Base-by-base conservation (phyloP, 2,329 filamentous ascomycete species). In the Emergomyces pasteurianus region DNA sequence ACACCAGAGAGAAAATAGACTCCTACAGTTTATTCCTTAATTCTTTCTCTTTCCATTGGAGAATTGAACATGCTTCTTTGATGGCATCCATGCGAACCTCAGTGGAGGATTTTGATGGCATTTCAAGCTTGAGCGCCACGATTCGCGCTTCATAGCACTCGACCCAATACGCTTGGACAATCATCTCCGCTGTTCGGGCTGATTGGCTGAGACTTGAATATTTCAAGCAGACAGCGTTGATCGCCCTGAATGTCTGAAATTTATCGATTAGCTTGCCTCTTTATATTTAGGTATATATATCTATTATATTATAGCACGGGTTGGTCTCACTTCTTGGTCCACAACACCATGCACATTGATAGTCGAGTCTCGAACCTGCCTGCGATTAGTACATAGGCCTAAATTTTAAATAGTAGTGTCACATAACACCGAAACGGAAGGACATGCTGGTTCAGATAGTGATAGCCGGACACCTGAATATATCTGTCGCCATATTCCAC, bases 1-100 rank as follows among this genome's bases (percentile, higher is more conserved):
- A 10, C 16, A 1, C n/a, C 34, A 16, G n/a, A 34, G 16, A 8
- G 21, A 10, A 31, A n/a, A n/a, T 12, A 4, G 2, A 23, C 23
- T 47, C 60, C 4, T 62, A 69, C 68, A 71, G 65, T 63, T 66
- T 58, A 64, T 84, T 84, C 14, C 81, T 76, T 21, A 83, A 67
- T 62, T 84, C 81, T 65, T 83, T 83, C 65, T 83, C 81, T 3
- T 78, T 75, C 81, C 81, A 83, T 1, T 75, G 75, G 61, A 84
- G 81, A 56, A 79, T 77, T 14, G 75, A 71, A 64, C 81, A 83
- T 0, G 81, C 81, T 65, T 82, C 80, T 61, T 78, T 77, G 14
- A 83, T 73, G 0, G 78, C 79, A 1, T 75, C 71, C 70, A 82
- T 82, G 60, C 79, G 77, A 57, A 79, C 77, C 63, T 81, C 81